These are phyloP conservation scores for Suhomyces atakaporum DNA, from an alignment of 1,139 yeast genomes.

Conservation along the genomic window DNA sequence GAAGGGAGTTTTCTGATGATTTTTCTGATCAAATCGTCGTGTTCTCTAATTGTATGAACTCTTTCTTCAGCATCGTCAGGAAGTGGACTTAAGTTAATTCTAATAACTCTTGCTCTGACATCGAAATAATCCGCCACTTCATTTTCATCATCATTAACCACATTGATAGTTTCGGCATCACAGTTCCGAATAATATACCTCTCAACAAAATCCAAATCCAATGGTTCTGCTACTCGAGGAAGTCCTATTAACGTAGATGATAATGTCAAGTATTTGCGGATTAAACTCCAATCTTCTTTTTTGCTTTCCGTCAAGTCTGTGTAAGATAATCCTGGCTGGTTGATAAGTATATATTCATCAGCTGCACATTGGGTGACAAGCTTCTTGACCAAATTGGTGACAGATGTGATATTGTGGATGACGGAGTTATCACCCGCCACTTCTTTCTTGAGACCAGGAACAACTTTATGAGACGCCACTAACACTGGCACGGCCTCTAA, in stretches of 20 bases:
- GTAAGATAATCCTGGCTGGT: conserved; percentile 66
- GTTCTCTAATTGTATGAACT: conserved; percentile 25
- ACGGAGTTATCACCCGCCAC: conserved; percentile 21
- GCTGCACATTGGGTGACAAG: conserved; percentile 64
- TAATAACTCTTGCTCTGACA: conserved; percentile 58
- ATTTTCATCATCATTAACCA: conserved; percentile 41
- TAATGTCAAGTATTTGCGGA: conserved; percentile 55
- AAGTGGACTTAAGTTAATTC: conserved; percentile 52
- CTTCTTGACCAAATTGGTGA: conserved; percentile 48
- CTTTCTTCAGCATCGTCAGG: conserved; percentile 37
- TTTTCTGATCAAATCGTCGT: conserved; percentile 55
- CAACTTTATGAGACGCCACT: conserved; percentile 46
- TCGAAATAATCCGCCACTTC: conserved; percentile 56
- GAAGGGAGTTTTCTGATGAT: conserved; percentile 67
- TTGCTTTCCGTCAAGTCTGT: conserved; percentile 52
- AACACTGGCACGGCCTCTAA: conserved; percentile 35
- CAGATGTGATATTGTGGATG: conserved; percentile 28
- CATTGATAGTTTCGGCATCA: conserved; percentile 44
- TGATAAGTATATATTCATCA: conserved; percentile 66
- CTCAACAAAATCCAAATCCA: conserved; percentile 53
- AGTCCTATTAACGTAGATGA: conserved; percentile 66
- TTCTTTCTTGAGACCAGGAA: conserved; percentile 38
- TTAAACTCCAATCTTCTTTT: conserved; percentile 50
- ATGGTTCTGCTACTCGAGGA: conserved; percentile 49
- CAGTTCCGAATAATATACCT: conserved; percentile 48